Conservation (phyloP, 2,329 filamentous ascomycete genomes). For the Cordyceps cicadae region DNA sequence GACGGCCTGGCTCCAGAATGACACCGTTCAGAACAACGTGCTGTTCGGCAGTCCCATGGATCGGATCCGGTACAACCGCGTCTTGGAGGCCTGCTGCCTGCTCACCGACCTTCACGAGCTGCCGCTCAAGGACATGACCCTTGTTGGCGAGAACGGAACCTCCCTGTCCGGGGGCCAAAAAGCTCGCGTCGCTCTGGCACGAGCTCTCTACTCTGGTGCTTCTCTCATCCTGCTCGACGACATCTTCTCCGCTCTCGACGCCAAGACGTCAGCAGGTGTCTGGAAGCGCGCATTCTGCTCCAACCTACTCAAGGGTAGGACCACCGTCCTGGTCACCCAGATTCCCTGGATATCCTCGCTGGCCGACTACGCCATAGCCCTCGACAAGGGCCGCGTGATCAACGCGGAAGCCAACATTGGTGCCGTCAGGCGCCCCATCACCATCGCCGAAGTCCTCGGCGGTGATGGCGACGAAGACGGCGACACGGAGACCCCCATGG, state of each 20-base stretch:
- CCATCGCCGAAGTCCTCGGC: constrained; percentile 30
- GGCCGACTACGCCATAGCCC: constrained; percentile 36
- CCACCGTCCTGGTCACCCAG: constrained; percentile 50
- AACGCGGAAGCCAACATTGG: constrained; percentile 37
- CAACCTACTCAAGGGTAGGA: constrained; percentile 44
- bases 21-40: constrained; percentile 47
- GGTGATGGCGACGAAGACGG: constrained; percentile 28
- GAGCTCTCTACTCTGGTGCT: constrained; percentile 49
- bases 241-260: constrained; percentile 51
- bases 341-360: constrained; percentile 44
- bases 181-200: constrained; percentile 46
- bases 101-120: constrained; percentile 43
- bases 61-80: constrained; percentile 42
- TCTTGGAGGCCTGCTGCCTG: constrained; percentile 49
- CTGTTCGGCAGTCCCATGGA: constrained; percentile 46
- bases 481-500: constrained; percentile 20
- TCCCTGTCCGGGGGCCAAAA: constrained; percentile 50
- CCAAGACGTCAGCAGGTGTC: constrained; percentile 47
- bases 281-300: constrained; percentile 51
- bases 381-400: constrained; percentile 39
- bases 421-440: constrained; percentile 36
- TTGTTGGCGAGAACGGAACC: constrained; percentile 46
- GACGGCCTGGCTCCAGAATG: constrained; percentile 50
- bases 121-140: constrained; percentile 40
- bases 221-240: constrained; percentile 50